Conservation (phyloP, 2,329 filamentous ascomycete genomes). For the Aciculosporium take region DNA sequence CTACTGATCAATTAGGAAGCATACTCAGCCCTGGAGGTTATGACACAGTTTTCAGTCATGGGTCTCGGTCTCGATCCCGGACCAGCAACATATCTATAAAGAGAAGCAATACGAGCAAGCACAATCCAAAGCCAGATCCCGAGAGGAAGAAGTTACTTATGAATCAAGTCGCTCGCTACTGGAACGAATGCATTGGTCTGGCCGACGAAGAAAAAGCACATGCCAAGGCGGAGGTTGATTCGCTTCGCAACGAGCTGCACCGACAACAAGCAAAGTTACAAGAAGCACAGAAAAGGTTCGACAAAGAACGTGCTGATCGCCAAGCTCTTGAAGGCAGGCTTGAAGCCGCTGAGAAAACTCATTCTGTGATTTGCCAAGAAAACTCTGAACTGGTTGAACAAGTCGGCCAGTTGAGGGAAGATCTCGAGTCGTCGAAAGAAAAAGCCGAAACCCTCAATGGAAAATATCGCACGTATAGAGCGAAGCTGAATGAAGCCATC, state of each 20-base stretch:
- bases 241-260: slow-evolving; percentile 13
- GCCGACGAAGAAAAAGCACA: slow-evolving; percentile 16
- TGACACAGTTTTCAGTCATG: slow-evolving; percentile 2
- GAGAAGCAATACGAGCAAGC: slow-evolving; percentile 10
- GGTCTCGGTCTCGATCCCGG: slow-evolving; percentile 15
- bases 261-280: slow-evolving; percentile 7
- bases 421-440: slow-evolving; percentile 13
- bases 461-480: slow-evolving; percentile 21
- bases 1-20: background rate
- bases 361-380: slow-evolving; percentile 10
- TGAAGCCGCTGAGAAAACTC: slow-evolving; percentile 13
- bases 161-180: slow-evolving; percentile 17
- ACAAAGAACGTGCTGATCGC: slow-evolving; percentile 14
- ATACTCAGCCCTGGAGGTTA: background rate
- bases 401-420: slow-evolving; percentile 14
- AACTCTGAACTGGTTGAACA: slow-evolving; percentile 15
- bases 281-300: slow-evolving; percentile 9
- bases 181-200: slow-evolving; percentile 21
- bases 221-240: slow-evolving; percentile 14
- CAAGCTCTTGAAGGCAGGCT: slow-evolving; percentile 11
- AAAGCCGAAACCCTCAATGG: slow-evolving; percentile 13
- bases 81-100: slow-evolving; percentile 22
- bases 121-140: slow-evolving; percentile 6
- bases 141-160: slow-evolving; percentile 18
- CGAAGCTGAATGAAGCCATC: slow-evolving; percentile 30